Conservation (phyloP, 2,329 filamentous ascomycete genomes). For the Fusarium compactum region DNA sequence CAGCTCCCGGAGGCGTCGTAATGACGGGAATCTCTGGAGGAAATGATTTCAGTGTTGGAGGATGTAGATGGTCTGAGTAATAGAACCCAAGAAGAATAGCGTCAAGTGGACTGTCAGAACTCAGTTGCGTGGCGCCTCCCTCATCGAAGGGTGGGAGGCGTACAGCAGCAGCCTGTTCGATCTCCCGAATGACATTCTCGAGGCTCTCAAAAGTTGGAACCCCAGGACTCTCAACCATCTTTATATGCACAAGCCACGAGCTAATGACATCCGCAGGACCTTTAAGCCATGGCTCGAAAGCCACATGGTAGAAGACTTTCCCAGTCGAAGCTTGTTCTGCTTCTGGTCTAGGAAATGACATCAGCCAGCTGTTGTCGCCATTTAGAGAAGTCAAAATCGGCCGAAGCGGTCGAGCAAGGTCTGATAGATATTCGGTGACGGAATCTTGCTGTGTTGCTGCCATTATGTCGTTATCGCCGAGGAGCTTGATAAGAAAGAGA, state of each 20-base stretch:
- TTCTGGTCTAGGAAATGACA: conserved; percentile 50
- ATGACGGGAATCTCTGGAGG: conserved; percentile 39
- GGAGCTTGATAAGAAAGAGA: neutral
- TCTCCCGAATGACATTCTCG: conserved; percentile 31
- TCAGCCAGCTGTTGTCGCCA: conserved; percentile 52
- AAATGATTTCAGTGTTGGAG: conserved; percentile 33
- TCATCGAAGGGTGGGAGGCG: neutral
- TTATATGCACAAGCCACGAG: conserved; percentile 43
- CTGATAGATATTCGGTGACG: neutral
- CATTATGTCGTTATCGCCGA: neutral
- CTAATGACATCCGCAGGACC: conserved; percentile 39
- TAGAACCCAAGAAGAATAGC: conserved; percentile 42
- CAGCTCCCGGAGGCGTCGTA: conserved; percentile 22
- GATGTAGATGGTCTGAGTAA: conserved; percentile 38
- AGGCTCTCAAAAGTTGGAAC: conserved; percentile 23
- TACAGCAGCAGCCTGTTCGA: conserved; percentile 29
- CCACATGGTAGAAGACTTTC: conserved; percentile 50
- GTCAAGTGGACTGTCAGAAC: conserved; percentile 21
- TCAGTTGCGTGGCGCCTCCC: neutral
- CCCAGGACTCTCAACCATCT: neutral
- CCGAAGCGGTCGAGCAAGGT: conserved; percentile 3
- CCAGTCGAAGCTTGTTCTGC: conserved; percentile 33
- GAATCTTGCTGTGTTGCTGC: neutral
- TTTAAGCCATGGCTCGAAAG: conserved; percentile 52
- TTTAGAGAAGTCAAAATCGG: conserved; percentile 51